Base-by-base conservation (phyloP, 2,329 filamentous ascomycete genomes). In the Monosporascus sp. region DNA sequence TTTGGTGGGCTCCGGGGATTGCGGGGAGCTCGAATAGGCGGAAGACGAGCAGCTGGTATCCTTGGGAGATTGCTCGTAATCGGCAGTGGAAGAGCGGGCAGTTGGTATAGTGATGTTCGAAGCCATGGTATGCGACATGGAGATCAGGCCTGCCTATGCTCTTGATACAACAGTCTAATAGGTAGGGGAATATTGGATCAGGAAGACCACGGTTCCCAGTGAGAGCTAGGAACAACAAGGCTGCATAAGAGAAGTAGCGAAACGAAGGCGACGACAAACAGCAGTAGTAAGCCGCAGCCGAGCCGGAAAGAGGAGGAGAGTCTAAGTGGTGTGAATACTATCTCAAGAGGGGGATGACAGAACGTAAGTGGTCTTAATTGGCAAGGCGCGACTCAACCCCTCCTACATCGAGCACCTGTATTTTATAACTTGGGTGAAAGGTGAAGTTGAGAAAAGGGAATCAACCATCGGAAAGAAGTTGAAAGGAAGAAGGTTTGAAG, bases 71-170 rank as follows among this genome's bases (percentile, higher is more conserved):
- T 72, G 68, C 53, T 69, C 65, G 56, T 71, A 75, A 50, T 64
- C 62, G 36, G 66, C 59, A 24, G 68, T 64, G 47, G 70, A 68
- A 62, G 61, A 61, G 58, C 66, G 68, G 57, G 78, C 72, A 59
- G 72, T 67, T 3, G 86, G 86, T 62, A 91, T 90, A 59, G 80
- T 77, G 72, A 90, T 90, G 56, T 84, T 87, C 55, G 85, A 85
- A 56, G 84, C 85, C 83, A 87, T 84, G 61, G 58, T 71, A 11
- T 40, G 37, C 58, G 62, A 54, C 58, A 46, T 55, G 52, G 51
- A 50, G 52, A 26, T 17, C 14, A 44, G 20, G 45, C n/a, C 16
- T 16, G 46, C 26, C n/a, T 7, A 37, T 24, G 19, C 14, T 27
- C 22, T 48, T 34, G 44, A 45, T 14, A 50, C 34, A 43, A 41